Percentiles rank a stretch among this genome's conserved stretches.
Evolutionary conservation across 495 filamentous ascomycete species (phyloP).

Genomic region (Penicillium roqueforti): DNA sequence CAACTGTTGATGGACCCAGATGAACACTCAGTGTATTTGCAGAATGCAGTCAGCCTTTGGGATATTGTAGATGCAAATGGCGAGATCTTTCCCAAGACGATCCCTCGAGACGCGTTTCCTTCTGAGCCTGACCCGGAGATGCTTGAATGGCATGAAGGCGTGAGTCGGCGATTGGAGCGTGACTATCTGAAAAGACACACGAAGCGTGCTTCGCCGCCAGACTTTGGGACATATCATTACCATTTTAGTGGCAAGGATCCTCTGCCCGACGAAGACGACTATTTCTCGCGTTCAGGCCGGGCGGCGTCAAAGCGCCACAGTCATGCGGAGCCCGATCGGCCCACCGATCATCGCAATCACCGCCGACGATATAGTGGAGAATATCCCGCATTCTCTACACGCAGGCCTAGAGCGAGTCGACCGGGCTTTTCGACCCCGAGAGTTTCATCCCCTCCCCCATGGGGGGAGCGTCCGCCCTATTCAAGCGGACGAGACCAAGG

Average conservation of each 20-base stretch:
- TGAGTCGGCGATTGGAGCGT: conserved; percentile 43
- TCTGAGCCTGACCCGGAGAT: conserved; percentile 69
- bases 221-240: conserved; percentile 32
- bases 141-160: conserved; percentile 76
- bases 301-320: conserved; percentile 21
- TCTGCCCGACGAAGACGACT: conserved; percentile 29
- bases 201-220: conserved; percentile 29
- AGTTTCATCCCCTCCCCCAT: conserved; percentile 33
- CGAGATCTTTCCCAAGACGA: conserved; percentile 68
- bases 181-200: conserved; percentile 39
- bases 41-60: conserved; percentile 74
- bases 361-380: conserved; percentile 29
- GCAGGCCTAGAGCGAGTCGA: conserved; percentile 10
- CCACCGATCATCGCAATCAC: conserved; percentile 17
- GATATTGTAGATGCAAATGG: conserved; percentile 69
- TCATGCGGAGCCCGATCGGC: conserved; percentile 18
- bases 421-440: conserved; percentile 27
- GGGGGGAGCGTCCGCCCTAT: conserved; percentile 15
- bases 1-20: conserved; percentile 84
- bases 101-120: conserved; percentile 77
- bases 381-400: conserved; percentile 12
- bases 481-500: conserved; percentile 25
- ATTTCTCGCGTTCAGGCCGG: conserved; percentile 18
- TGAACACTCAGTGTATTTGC: conserved; percentile 80
- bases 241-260: conserved; percentile 33